A percentile compares a stretch with the other conserved stretches of the same genome.
phyloP scores from a whole-genome alignment of 768 basidiomycete species.

The Thelephora aurantiotincta region DNA sequence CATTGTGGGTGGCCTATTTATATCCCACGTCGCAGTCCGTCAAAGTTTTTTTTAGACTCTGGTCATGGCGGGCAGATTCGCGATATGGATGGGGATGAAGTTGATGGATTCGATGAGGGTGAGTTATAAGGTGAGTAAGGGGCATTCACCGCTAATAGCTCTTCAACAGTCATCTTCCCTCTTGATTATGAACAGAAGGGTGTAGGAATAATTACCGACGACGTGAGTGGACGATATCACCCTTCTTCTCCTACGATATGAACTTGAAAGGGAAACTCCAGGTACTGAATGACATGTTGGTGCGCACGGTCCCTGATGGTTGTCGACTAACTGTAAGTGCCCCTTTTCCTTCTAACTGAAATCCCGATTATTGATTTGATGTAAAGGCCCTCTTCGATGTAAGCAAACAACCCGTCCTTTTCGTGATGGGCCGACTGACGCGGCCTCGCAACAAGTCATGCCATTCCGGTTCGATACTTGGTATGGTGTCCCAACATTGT shows the following conservation, averaged over 20 bases:
- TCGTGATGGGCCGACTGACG: background rate
- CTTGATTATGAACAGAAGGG: conserved; percentile 51
- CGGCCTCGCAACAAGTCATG: conserved; percentile 37
- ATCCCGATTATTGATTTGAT: background rate
- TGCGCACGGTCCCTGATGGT: conserved; percentile 59
- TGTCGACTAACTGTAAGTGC: conserved; percentile 75
- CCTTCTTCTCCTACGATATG: conserved; percentile 1
- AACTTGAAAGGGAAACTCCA: background rate
- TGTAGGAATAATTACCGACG: conserved; percentile 62
- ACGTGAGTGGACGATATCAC: conserved; percentile 35
- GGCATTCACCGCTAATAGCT: background rate
- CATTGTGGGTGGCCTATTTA: conserved; percentile 41
- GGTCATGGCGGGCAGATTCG: conserved; percentile 90
- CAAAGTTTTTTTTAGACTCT: conserved; percentile 48
- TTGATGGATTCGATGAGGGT: conserved; percentile 78
- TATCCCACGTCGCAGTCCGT: background rate
- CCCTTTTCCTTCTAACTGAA: background rate
- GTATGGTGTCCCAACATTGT: conserved; percentile 20
- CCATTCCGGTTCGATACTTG: conserved; percentile 83
- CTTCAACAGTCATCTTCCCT: conserved; percentile 76
- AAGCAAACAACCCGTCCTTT: conserved; percentile 2
- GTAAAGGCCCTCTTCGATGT: conserved; percentile 19
- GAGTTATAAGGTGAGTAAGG: background rate
- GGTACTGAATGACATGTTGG: conserved; percentile 6
- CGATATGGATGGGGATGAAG: conserved; percentile 74